phyloP scores from a whole-genome alignment of 345 rosid species.

The Arabidopsis suecica region DNA sequence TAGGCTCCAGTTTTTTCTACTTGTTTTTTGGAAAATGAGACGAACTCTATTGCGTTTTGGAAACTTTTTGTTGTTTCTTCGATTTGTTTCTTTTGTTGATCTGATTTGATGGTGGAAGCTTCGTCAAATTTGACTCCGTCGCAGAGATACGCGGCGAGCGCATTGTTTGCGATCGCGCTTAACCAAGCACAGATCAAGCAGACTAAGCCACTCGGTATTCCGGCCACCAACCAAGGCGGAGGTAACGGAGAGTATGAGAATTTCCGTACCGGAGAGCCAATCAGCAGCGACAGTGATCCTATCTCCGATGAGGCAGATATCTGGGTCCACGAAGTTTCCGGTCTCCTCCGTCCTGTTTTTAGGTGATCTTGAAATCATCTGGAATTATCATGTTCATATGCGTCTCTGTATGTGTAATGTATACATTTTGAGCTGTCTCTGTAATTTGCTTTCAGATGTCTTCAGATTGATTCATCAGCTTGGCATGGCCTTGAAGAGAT shows the following conservation, averaged over 20 bases:
- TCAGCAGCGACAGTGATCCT: conserved; percentile 51
- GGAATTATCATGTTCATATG: neutral
- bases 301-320: conserved; percentile 68
- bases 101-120: conserved; percentile 33
- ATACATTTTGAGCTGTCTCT: neutral
- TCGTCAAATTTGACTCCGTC: conserved; percentile 66
- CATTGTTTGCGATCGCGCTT: conserved; percentile 65
- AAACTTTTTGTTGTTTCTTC: conserved; percentile 19
- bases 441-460: conserved; percentile 52
- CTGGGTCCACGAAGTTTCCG: conserved; percentile 79
- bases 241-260: conserved; percentile 20
- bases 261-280: conserved; percentile 44
- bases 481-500: conserved; percentile 93
- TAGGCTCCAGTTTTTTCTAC: neutral
- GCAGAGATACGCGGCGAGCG: conserved; percentile 80
- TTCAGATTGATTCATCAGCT: conserved; percentile 70
- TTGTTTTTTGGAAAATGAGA: conserved; percentile 3
- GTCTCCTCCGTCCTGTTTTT: conserved; percentile 85
- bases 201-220: conserved; percentile 60
- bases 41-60: neutral
- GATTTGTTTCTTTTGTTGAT: neutral
- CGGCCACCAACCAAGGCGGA: conserved; percentile 30
- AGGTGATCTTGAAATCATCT: conserved; percentile 50
- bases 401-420: conserved; percentile 13
- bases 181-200: conserved; percentile 52